Evolutionary conservation across 2,329 filamentous ascomycete species (phyloP).

Genomic region (Botrytis tulipae): DNA sequence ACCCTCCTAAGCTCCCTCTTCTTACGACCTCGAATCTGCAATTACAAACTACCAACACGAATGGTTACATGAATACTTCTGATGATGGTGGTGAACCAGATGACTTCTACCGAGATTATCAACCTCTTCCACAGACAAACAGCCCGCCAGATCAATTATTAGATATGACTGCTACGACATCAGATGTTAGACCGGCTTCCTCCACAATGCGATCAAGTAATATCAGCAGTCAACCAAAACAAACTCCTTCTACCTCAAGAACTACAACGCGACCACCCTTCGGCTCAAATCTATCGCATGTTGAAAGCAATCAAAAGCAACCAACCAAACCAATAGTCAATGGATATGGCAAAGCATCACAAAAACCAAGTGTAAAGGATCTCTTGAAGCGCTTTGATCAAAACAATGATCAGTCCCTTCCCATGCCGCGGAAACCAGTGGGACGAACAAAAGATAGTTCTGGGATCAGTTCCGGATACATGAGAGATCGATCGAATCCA

Average conservation of each 20-base stretch:
- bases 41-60: constrained; percentile 27
- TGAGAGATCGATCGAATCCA: constrained; percentile 33
- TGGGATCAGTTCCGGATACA: constrained; percentile 25
- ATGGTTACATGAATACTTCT: constrained; percentile 29
- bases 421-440: constrained; percentile 36
- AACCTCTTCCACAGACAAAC: constrained; percentile 38
- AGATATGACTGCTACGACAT: constrained; percentile 37
- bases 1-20: constrained; percentile 34
- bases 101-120: constrained; percentile 51
- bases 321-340: constrained; percentile 33
- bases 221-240: constrained; percentile 50
- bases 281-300: constrained; percentile 57
- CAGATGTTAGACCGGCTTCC: constrained; percentile 44
- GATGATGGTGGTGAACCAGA: constrained; percentile 41
- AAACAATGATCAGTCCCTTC: constrained; percentile 45
- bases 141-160: constrained; percentile 26
- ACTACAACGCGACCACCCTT: constrained; percentile 44
- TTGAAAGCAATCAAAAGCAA: constrained; percentile 41
- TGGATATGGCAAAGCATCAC: constrained; percentile 26
- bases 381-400: constrained; percentile 77
- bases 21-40: constrained; percentile 34
- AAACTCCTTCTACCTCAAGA: constrained; percentile 43
- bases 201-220: constrained; percentile 49
- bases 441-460: constrained; percentile 28
- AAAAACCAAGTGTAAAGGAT: constrained; percentile 70